These are phyloP conservation scores for Daldinia caldariorum DNA, from an alignment of 495 filamentous ascomycete genomes.

Conservation along the genomic window DNA sequence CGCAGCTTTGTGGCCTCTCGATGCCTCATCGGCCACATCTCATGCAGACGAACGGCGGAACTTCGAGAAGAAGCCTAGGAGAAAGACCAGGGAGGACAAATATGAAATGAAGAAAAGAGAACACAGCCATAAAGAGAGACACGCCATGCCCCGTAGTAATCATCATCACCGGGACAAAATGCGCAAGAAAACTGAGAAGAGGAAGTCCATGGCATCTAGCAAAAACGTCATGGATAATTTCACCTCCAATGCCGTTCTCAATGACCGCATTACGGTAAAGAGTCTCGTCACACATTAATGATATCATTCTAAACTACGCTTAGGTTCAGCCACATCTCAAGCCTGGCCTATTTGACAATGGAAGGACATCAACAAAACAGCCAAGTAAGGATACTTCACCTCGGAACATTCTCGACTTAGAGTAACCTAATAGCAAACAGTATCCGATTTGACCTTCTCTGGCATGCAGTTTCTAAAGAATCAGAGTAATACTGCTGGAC, in stretches of 20 bases:
- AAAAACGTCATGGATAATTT: constrained; percentile 69
- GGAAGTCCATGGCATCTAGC: constrained; percentile 47
- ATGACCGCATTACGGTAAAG: constrained; percentile 70
- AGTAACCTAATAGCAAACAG: constrained; percentile 49
- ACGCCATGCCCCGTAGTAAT: constrained; percentile 34
- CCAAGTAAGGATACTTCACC: constrained; percentile 56
- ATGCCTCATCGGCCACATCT: constrained; percentile 32
- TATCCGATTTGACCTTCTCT: constrained; percentile 73
- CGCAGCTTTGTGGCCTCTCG: constrained; percentile 14
- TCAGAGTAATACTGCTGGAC: constrained; percentile 25
- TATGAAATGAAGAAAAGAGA: constrained; percentile 59
- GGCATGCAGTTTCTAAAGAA: constrained; percentile 70
- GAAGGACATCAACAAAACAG: constrained; percentile 67
- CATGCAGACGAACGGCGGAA: constrained; percentile 9
- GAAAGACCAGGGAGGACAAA: constrained; percentile 69
- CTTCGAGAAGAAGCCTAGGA: constrained; percentile 68
- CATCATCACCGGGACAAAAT: constrained; percentile 41
- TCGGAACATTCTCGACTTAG: constrained; percentile 18
- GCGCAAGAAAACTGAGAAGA: constrained; percentile 51
- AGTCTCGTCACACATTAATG: neutral
- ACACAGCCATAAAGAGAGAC: constrained; percentile 51
- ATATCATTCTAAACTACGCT: constrained; percentile 42
- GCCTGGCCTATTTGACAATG: constrained; percentile 77
- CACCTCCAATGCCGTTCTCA: constrained; percentile 68
- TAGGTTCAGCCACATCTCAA: constrained; percentile 65